These are phyloP conservation scores for Gentiana dahurica DNA, from an alignment of 257 asterid species.

Conservation along the genomic window DNA sequence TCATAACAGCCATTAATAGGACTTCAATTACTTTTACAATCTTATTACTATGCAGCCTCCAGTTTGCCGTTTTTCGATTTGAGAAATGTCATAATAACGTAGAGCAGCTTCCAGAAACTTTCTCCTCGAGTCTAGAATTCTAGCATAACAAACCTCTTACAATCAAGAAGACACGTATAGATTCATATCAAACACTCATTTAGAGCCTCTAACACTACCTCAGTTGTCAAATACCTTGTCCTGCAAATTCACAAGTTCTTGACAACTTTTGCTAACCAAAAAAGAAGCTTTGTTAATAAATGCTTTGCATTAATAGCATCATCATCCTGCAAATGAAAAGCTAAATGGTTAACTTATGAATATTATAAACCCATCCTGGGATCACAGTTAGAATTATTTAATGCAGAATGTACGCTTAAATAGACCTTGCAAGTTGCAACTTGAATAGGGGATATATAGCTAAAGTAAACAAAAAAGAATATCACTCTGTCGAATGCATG, in stretches of 20 bases:
- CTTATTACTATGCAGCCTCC: slow-evolving; percentile 31
- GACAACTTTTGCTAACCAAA: slow-evolving; percentile 81
- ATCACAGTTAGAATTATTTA: too few relatives aligned
- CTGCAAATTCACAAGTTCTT: slow-evolving; percentile 83
- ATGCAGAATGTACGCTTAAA: too few relatives aligned
- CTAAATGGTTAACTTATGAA: neutral
- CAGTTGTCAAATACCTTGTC: slow-evolving; percentile 52
- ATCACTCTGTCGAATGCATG: too few relatives aligned
- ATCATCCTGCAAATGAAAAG: slow-evolving; percentile 61
- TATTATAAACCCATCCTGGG: too few relatives aligned
- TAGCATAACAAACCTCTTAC: slow-evolving; percentile 90
- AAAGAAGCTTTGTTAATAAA: slow-evolving; percentile 97
- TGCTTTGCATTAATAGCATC: slow-evolving; percentile 97
- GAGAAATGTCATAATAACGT: slow-evolving; percentile 94
- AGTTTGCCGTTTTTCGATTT: slow-evolving; percentile 90
- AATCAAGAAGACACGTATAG: slow-evolving; percentile 4
- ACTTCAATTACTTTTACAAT: too few relatives aligned
- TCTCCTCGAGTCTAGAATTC: slow-evolving; percentile 89
- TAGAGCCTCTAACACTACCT: neutral
- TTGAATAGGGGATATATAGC: too few relatives aligned
- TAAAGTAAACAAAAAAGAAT: too few relatives aligned
- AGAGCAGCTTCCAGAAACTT: slow-evolving; percentile 98
- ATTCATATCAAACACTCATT: slow-evolving; percentile 1
- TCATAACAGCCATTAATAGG: too few relatives aligned
- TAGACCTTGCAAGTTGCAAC: too few relatives aligned